Conservation (phyloP, 176 grass and related monocot genomes). For the Carex cristatella region DNA sequence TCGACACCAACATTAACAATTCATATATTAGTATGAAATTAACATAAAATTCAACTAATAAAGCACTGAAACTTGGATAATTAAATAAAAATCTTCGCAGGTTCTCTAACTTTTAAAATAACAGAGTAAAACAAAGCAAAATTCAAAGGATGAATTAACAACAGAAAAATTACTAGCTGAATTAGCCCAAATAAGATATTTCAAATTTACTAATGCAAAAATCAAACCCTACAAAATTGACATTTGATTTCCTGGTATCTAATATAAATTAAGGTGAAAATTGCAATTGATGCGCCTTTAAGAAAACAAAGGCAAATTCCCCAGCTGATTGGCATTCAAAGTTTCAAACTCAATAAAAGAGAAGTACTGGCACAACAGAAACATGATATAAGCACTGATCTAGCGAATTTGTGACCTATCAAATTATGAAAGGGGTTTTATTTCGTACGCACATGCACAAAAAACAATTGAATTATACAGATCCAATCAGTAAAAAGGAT, state of each 20-base stretch:
- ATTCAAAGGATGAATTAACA: not conserved
- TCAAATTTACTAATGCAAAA: not conserved
- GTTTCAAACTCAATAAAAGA: not conserved
- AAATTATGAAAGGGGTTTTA: not conserved
- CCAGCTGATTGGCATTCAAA: not conserved
- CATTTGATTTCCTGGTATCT: not conserved
- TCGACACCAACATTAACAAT: not conserved
- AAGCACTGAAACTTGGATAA: not conserved
- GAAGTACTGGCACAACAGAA: not conserved
- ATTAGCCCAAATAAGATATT: not conserved
- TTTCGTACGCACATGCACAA: not conserved
- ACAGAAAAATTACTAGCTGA: not conserved
- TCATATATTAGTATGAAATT: not conserved
- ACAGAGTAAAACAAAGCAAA: not conserved
- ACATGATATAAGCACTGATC: not conserved
- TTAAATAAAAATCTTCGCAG: not conserved
- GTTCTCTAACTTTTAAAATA: not conserved
- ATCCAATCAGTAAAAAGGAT: not conserved
- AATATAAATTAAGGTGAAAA: not conserved
- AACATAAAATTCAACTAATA: not conserved
- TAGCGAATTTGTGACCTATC: not conserved
- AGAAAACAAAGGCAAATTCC: not conserved
- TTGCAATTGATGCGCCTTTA: not conserved
- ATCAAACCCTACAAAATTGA: not conserved
- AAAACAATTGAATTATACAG: not conserved